Evolutionary conservation across 495 filamentous ascomycete genomes (phyloP), one percentile per base, ranked within the genome.

Genomic region (Lindgomyces ingoldianus): DNA sequence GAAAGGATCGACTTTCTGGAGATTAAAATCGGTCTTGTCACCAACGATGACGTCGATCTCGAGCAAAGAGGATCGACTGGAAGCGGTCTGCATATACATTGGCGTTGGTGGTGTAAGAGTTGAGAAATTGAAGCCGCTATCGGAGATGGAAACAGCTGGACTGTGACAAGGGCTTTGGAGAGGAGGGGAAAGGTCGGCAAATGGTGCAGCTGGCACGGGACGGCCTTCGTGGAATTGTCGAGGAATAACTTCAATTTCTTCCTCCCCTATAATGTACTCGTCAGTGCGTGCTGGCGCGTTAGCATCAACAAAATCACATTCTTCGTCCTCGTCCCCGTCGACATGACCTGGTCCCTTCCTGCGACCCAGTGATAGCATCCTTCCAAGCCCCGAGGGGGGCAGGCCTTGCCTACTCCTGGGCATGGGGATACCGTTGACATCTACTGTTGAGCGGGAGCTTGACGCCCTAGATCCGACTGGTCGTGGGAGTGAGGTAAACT

Each of bases 1-100:
- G 75, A 83, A 85, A 25, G 85, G 85, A 61, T 87, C 82, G 18
- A 87, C 83, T 61, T 86, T 82, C 63, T 88, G 85, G 24, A 88
- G 79, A 68, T 81, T 77, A 67, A 83, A 83, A 62, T 89, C 84
- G 25, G 83, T 84, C 63, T 83, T 80, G 51, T 85, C 85, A 14
- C 84, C 84, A 16, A 86, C 79, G 6, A 89, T 81, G 0, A 81
- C 44, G 4, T 64, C 42, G 18, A 82, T 29, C 81, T 78, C 45
- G 82, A 79, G 73, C 57, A 83, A 72, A 69, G 84, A 81, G 11
- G 61, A 53, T n/a, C 51, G 57, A 6, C 30, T 46, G 62, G 26
- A 41, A 3, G 41, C 9, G 3, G 19, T 11, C 4, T 27, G 24
- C 12, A 47, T 11, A 3, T 22, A 39, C 33, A 39, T 39, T 6